phyloP scores from a whole-genome alignment of 148 eudicot species.

The Vaccinium corymbosum region DNA sequence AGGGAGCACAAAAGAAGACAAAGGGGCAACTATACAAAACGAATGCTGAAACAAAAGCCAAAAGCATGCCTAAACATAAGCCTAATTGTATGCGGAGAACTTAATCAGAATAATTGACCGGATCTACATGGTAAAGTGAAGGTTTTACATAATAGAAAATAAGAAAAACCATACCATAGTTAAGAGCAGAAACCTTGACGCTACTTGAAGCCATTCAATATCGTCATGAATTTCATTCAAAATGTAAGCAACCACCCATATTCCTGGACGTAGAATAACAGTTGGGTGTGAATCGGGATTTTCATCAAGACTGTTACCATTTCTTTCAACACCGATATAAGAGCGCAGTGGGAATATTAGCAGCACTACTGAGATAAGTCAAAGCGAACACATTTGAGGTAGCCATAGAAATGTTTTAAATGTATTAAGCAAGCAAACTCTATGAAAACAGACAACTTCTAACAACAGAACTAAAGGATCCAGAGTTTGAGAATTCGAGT shows the following conservation, averaged over 20 bases:
- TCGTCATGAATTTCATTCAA: slow-evolving; percentile 69
- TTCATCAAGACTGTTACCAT: not conserved
- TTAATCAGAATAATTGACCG: not conserved
- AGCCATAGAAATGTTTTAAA: not conserved
- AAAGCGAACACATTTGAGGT: not conserved
- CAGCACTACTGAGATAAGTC: not conserved
- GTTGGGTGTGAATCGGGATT: not conserved
- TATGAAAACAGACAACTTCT: not conserved
- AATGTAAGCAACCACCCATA: slow-evolving; percentile 67
- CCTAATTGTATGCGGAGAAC: not conserved
- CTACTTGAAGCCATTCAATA: slow-evolving; percentile 58
- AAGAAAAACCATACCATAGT: slow-evolving; percentile 43
- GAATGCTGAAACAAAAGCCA: not conserved
- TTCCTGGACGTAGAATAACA: slow-evolving; percentile 35
- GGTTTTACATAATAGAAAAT: not conserved
- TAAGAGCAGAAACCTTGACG: slow-evolving; percentile 64
- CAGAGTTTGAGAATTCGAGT: not conserved
- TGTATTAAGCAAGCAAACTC: not conserved
- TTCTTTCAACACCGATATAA: not conserved
- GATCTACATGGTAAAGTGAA: not conserved
- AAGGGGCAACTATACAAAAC: not conserved
- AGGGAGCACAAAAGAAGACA: not conserved
- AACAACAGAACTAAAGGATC: not conserved
- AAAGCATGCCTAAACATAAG: not conserved
- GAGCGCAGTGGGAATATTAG: not conserved